Conservation (phyloP, 768 basidiomycete species). For the Phlegmacium glaucopus region DNA sequence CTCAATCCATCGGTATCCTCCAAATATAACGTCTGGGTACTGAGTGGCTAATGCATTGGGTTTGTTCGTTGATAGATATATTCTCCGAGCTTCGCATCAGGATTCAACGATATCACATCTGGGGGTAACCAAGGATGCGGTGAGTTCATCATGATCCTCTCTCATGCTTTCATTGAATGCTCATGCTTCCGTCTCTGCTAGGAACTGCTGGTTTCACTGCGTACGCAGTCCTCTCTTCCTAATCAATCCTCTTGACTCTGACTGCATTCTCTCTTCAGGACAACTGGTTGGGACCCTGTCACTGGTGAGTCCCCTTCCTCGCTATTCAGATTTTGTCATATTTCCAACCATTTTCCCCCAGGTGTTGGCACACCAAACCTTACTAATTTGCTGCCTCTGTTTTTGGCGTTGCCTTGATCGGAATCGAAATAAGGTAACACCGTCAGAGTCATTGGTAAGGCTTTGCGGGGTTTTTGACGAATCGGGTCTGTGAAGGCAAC, state of each 20-base stretch:
- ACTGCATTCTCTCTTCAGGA: slow-evolving; percentile 17
- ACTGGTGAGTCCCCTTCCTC: slow-evolving; percentile 24
- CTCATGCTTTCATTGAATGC: not conserved
- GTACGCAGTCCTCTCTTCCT: slow-evolving; percentile 18
- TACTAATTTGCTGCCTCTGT: slow-evolving; percentile 26
- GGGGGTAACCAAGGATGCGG: slow-evolving; percentile 41
- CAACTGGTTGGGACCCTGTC: slow-evolving; percentile 40
- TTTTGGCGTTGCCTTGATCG: slow-evolving; percentile 32
- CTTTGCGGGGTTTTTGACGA: not conserved
- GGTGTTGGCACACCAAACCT: slow-evolving; percentile 38
- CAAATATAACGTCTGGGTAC: not conserved
- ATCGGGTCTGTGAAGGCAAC: too few species aligned
- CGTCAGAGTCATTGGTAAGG: not conserved
- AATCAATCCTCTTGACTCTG: not conserved
- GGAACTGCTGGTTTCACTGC: slow-evolving; percentile 34
- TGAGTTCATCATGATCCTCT: slow-evolving; percentile 17
- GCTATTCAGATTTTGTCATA: not conserved
- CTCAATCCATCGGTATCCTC: slow-evolving; percentile 44
- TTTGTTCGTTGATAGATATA: slow-evolving; percentile 28
- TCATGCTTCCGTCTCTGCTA: slow-evolving; percentile 1
- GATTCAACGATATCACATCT: slow-evolving; percentile 39
- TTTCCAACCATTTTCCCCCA: slow-evolving; percentile 2
- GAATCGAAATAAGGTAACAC: not conserved
- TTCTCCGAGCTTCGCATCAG: slow-evolving; percentile 26
- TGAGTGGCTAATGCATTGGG: not conserved